A percentile compares a stretch with the other conserved stretches of the same genome.
phyloP scores from a whole-genome alignment of 1,284 basidiomycete species.

The Spongispora temasekensis region DNA sequence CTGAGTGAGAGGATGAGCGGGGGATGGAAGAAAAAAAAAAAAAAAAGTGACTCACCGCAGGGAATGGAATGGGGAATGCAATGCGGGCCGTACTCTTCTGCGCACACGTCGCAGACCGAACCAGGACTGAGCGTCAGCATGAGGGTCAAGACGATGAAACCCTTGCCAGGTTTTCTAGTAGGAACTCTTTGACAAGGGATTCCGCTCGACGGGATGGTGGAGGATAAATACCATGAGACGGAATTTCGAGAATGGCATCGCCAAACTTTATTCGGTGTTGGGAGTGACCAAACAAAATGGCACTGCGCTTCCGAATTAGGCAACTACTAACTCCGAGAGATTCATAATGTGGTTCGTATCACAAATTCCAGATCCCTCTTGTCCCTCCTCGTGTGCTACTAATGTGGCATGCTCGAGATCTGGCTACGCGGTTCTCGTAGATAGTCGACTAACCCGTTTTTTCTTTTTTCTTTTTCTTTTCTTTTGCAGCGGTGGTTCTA shows the following conservation, averaged over 20 bases:
- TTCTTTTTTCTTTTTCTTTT: background rate
- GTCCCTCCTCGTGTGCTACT: background rate
- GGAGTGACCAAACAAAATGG: slow-evolving; percentile 32
- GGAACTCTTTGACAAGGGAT: slow-evolving; percentile 34
- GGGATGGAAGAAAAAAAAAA: slow-evolving; percentile 4
- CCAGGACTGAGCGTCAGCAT: slow-evolving; percentile 79
- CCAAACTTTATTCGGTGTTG: slow-evolving; percentile 33
- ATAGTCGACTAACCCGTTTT: background rate
- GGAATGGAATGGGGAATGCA: slow-evolving; percentile 75
- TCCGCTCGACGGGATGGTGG: slow-evolving; percentile 35
- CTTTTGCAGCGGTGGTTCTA: slow-evolving; percentile 1
- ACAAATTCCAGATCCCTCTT: slow-evolving; percentile 9
- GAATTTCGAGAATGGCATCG: slow-evolving; percentile 6
- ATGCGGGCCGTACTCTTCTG: slow-evolving; percentile 75
- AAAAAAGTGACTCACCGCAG: slow-evolving; percentile 54
- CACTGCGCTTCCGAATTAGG: slow-evolving; percentile 3
- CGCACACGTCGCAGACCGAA: slow-evolving; percentile 83
- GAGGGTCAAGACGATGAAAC: slow-evolving; percentile 39
- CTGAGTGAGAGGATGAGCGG: slow-evolving; percentile 39
- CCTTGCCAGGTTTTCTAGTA: slow-evolving; percentile 39
- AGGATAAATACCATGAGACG: slow-evolving; percentile 39
- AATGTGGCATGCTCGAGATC: background rate
- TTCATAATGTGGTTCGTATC: slow-evolving; percentile 16
- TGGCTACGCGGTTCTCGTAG: background rate
- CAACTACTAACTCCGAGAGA: slow-evolving; percentile 18